phyloP scores from a whole-genome alignment of 2,329 filamentous ascomycete genomes.

The Coniella lustricola region DNA sequence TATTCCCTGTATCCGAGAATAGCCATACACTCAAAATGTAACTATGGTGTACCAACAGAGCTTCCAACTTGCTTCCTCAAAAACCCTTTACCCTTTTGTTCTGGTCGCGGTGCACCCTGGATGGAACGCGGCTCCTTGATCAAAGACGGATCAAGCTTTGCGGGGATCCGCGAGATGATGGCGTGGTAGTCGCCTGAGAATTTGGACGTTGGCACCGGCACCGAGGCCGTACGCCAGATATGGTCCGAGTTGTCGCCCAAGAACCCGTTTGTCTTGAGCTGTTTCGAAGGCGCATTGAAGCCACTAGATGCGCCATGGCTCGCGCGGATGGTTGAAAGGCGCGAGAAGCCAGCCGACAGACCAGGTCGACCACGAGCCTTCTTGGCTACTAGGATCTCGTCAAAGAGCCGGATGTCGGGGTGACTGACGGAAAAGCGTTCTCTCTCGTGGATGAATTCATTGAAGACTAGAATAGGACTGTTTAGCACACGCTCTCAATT shows the following conservation, averaged over 20 bases:
- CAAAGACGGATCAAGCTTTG: conserved; percentile 73
- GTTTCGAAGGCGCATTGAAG: conserved; percentile 28
- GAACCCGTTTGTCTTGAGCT: conserved; percentile 47
- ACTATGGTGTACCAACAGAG: conserved; percentile 3
- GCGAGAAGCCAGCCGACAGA: conserved; percentile 57
- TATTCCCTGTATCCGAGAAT: too few relatives aligned
- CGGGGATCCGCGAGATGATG: conserved; percentile 61
- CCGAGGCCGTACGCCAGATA: conserved; percentile 65
- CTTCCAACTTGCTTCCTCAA: conserved; percentile 46
- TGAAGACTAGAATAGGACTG: conserved; percentile 47
- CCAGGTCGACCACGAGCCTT: conserved; percentile 58
- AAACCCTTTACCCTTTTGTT: conserved; percentile 44
- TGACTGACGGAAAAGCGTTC: conserved; percentile 58
- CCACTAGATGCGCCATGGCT: conserved; percentile 44
- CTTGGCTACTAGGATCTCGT: conserved; percentile 79
- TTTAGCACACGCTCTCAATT: background rate
- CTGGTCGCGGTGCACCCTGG: conserved; percentile 70
- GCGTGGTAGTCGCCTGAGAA: conserved; percentile 57
- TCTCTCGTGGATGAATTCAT: conserved; percentile 78
- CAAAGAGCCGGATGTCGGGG: conserved; percentile 67
- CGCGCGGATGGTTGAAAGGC: conserved; percentile 52
- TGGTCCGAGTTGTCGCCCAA: conserved; percentile 69
- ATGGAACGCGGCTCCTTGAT: conserved; percentile 92
- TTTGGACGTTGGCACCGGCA: conserved; percentile 53
- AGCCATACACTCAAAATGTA: background rate